Base-by-base conservation (phyloP, 257 asterid genomes). In the Linaria vulgaris region DNA sequence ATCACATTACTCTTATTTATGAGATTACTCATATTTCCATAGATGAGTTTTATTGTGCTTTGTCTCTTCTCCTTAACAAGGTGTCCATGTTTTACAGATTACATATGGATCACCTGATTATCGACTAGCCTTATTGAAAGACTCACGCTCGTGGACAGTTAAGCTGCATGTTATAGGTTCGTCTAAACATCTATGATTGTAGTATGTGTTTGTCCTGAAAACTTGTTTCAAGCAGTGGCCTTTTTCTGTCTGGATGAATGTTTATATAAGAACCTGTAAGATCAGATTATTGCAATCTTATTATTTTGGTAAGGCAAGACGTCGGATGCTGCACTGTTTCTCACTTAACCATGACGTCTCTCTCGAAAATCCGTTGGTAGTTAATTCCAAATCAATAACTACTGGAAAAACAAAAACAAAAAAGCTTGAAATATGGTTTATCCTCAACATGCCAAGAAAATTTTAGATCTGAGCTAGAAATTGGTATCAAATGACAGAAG, bases 51-150 rank as follows among this genome's bases (percentile, higher is more conserved):
- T 27, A 52, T 21, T 57, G 62, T 62, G 68, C 64, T 51, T 68
- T 31, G 48, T 54, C 50, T 70, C 59, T 54, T 13, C 48, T 55
- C 46, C 48, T 64, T 37, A 46, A 72, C 24, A 11, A 12, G 60
- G 61, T 61, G 41, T 63, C 55, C 51, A 44, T 65, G 9, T 72
- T 46, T 72, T 64, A 66, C 81, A 88, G 91, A 79, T 88, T 72
- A 85, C 96, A 37, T 83, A 88, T 76, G 96, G 96, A 67, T 82
- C 88, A 9, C 96, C 94, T 60, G 75, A 60, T 65, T 78, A 79
- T 61, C 86, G 91, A 56, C 80, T 88, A 20, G 66, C 67, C 61
- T 56, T 88, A 69, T 61, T 85, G 81, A 83, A 81, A 74, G 77
- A 73, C 34, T 69, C 76, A 13, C 59, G 72, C 69, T 27, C 81